phyloP scores from a whole-genome alignment of 139 green algal species.

The Coelastrella sp. region DNA sequence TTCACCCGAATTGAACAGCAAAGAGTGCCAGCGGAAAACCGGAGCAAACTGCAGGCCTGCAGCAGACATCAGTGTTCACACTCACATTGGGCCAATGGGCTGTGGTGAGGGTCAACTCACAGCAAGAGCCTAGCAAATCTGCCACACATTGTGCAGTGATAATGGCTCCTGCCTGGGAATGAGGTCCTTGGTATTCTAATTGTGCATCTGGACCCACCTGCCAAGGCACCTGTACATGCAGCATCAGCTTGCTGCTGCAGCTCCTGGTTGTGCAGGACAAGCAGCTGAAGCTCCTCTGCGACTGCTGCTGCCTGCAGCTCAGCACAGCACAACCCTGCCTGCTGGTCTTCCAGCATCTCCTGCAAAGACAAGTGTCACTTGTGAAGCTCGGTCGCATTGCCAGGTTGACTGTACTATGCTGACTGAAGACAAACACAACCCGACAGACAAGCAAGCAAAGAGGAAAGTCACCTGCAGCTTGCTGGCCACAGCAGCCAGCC shows the following conservation, averaged over 20 bases:
- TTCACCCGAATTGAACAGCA: constrained; percentile 31
- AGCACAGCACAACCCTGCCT: neutral
- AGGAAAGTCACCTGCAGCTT: too few species aligned
- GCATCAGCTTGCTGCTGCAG: constrained; percentile 11
- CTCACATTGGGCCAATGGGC: neutral
- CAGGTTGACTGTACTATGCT: neutral
- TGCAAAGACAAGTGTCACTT: neutral
- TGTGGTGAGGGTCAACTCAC: too few species aligned
- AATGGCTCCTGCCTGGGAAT: too few species aligned
- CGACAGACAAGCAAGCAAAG: too few species aligned
- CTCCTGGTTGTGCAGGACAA: constrained; percentile 7
- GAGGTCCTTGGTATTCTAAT: too few species aligned
- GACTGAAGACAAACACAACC: neutral
- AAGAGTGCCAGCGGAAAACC: constrained; percentile 45
- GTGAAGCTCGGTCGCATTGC: neutral
- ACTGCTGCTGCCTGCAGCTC: neutral
- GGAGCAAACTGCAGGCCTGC: constrained; percentile 21
- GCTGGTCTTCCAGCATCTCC: neutral
- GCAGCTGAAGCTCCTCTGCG: neutral
- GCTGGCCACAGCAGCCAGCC: neutral
- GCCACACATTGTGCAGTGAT: too few species aligned
- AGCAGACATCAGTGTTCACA: neutral
- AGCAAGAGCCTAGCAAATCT: too few species aligned
- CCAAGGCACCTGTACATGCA: neutral
- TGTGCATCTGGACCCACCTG: neutral